phyloP scores from a whole-genome alignment of 2,329 filamentous ascomycete species.

The Aureobasidium sp. region DNA sequence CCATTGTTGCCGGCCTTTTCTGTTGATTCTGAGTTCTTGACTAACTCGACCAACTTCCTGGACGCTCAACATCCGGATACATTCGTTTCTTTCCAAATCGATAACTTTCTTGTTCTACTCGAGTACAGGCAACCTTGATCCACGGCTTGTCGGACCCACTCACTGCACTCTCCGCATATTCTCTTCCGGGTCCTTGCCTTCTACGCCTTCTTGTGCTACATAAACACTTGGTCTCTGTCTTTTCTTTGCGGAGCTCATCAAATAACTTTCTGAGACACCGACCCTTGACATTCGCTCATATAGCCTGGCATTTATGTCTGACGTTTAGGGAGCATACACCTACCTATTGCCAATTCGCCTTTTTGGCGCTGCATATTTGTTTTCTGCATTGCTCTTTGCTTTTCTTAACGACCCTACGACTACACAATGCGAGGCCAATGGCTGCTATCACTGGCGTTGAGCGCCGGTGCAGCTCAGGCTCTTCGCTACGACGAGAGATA shows the following conservation, averaged over 20 bases:
- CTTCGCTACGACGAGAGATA: constrained; percentile 42
- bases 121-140: not conserved
- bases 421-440: constrained; percentile 9
- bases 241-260: not conserved
- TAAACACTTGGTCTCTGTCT: not conserved
- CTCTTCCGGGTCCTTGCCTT: constrained; percentile 3
- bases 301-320: not conserved
- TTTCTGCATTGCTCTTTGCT: not conserved
- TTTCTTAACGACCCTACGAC: not conserved
- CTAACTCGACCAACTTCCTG: not conserved
- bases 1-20: not conserved
- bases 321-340: not conserved
- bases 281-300: not conserved
- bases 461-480: constrained; percentile 1
- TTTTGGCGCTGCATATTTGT: constrained; percentile 3
- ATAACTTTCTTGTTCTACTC: not conserved
- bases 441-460: constrained; percentile 4
- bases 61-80: not conserved
- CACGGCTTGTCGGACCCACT: constrained; percentile 4
- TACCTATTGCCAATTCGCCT: not conserved
- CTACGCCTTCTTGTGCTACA: constrained; percentile 9
- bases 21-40: constrained; percentile 2
- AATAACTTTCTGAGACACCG: not conserved
- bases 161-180: constrained; percentile 10
- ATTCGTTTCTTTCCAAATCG: not conserved